Base-by-base conservation (phyloP, 352 stramenopile species). In the Pseudoperonospora humuli region DNA sequence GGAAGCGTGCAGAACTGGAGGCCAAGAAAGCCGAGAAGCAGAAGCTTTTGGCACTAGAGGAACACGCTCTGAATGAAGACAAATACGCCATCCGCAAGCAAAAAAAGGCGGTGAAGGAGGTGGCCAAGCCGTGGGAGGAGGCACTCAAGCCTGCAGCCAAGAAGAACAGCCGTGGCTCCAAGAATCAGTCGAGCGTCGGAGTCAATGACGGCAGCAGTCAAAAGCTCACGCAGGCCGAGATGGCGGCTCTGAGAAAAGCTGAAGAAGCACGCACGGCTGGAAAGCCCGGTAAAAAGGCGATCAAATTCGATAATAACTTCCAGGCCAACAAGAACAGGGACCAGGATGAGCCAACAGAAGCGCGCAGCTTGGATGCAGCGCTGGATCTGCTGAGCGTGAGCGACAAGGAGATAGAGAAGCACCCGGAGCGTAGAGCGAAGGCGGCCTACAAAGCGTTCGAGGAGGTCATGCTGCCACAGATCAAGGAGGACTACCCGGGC, bases 361-460 rank as follows among this genome's bases (percentile, higher is more conserved):
- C 76, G 26, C 75, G 70, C 37, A 79, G 61, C 61, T 35, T 89
- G 11, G 76, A 89, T 8, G 70, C 73, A 3, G 76, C 76, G 10
- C 49, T 89, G 5, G 67, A 83, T 32, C 45, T 85, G 37, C 58
- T 89, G 14, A 69, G 39, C 18, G 27, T 81, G 29, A 43, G 37
- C 5, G 67, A 77, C 29, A 76, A 80, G 44, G 74, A 79, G 3
- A 9, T 62, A 23, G 50, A 74, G 26, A 76, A 79, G 40, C 76
- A 88, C 53, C 76, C 76, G 25, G 74, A 86, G 33, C 71, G 74
- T 47, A 65, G 72, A 32, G 67, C 66, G 45, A 89, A 89, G 65
- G 74, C 76, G 19, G 76, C 74, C 1, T 89, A 84, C 63, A 89
- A 86, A 62, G 76, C 76, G 10, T 89, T 83, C 45, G 76, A 86